Evolutionary conservation across 2,329 filamentous ascomycete species (phyloP), one percentile per base, ranked within the genome.

Genomic region (Didymellaceae sp.): DNA sequence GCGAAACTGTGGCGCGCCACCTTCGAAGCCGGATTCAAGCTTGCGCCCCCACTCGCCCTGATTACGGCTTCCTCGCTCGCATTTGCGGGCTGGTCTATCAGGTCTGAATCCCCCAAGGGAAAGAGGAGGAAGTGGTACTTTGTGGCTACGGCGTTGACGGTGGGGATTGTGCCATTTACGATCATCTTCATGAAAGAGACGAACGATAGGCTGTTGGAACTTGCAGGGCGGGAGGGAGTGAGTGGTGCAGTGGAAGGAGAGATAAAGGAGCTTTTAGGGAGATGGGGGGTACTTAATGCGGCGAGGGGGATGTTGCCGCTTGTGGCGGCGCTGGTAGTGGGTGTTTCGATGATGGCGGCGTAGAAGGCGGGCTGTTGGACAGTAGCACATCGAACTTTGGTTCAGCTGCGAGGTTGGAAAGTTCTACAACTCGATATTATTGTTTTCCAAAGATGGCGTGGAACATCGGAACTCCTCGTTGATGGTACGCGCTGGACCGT

Each of bases 301-400:
- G 13, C 32, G 25, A 43, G 45, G 45, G 21, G 45, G 20, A 13
- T 43, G 32, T 21, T 49, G 38, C 45, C 45, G 9, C 20, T 49
- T 26, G 32, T 26, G 35, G 39, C 18, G 3, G 45, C 37, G 22
- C 17, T 41, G 8, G 13, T 47, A 6, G 14, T 31, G 0, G 37
- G 45, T 8, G n/a, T 35, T 9, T 7, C 25, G n/a, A 18, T 28
- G 1, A 2, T 35, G 30, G 35, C 10, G 26, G n/a, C n/a, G n/a
- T n/a, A n/a, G 10, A 28, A 5, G 26, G 9, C 26, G 26, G 26
- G 4, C 26, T n/a, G 26, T 28, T 28, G n/a, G 10, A 3, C n/a
- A 9, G 10, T 9, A 28, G 26, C 26, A 4, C 26, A 28, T 10
- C n/a, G 9, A 28, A 9, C 9, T 5, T 28, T n/a, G n/a, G n/a